Percentiles rank a stretch among this genome's conserved stretches.
Conservation (phyloP, 345 rosid species). For the Atalantia buxifolia region DNA sequence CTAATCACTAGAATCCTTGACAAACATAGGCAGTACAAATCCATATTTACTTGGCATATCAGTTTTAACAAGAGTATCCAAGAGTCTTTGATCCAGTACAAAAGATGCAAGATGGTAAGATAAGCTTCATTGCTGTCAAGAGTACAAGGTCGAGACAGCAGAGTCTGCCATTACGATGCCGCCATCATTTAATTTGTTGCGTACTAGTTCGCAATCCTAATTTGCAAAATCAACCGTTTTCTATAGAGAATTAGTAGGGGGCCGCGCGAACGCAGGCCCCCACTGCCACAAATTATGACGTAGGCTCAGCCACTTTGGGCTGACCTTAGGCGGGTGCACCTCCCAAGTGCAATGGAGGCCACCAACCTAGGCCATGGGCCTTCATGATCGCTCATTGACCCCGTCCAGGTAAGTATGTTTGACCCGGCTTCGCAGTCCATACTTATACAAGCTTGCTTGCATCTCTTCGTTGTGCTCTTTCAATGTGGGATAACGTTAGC, state of each 20-base stretch:
- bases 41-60: no score
- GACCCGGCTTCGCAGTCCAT: accelerated
- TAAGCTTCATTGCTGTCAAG: no score
- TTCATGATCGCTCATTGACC: slow-evolving; percentile 10
- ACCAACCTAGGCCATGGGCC: background rate
- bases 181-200: accelerated
- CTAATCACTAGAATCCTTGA: background rate
- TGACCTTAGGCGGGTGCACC: slow-evolving; percentile 16
- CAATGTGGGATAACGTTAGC: no score
- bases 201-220: accelerated
- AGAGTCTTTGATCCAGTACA: background rate
- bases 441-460: no score
- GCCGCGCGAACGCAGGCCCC: slow-evolving; percentile 22
- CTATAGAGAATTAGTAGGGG: accelerated
- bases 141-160: no score
- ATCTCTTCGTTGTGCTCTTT: no score
- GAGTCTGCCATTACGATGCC: no score
- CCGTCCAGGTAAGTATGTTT: slow-evolving; percentile 3
- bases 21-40: background rate
- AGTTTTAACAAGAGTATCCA: background rate
- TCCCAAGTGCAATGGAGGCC: slow-evolving; percentile 4
- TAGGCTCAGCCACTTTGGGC: slow-evolving; percentile 27
- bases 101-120: no score
- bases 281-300: slow-evolving; percentile 30
- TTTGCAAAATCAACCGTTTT: no score